These are phyloP conservation scores for Candida coquimbonensis DNA, from an alignment of 805 yeast genomes.

Conservation along the genomic window DNA sequence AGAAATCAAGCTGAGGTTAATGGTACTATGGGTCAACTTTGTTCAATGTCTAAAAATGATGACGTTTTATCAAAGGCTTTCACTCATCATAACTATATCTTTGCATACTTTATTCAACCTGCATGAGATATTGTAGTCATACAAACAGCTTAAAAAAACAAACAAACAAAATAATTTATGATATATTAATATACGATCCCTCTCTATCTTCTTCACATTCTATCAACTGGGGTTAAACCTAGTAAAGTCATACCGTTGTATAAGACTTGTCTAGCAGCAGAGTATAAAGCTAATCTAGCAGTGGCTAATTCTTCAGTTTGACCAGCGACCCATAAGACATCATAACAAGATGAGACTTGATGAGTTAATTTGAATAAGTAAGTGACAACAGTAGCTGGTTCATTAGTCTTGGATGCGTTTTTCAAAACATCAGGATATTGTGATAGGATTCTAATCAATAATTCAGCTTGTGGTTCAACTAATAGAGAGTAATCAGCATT, in stretches of 20 bases:
- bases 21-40: too few species aligned
- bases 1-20: too few species aligned
- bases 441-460: conserved; percentile 69
- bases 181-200: too few species aligned
- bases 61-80: too few species aligned
- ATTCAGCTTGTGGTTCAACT: conserved; percentile 63
- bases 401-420: conserved; percentile 76
- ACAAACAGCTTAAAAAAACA: too few species aligned
- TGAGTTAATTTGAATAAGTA: conserved; percentile 89
- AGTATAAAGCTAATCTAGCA: conserved; percentile 88
- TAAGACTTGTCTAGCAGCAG: conserved; percentile 83
- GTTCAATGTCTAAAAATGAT: too few species aligned
- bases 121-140: too few species aligned
- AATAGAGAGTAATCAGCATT: conserved; percentile 55
- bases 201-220: conserved; percentile 52
- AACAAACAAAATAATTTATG: too few species aligned
- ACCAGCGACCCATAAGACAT: conserved; percentile 93
- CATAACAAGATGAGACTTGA: conserved; percentile 93
- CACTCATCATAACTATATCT: too few species aligned
- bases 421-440: conserved; percentile 89
- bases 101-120: too few species aligned
- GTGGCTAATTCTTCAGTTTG: conserved; percentile 79
- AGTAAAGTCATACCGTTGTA: conserved; percentile 83
- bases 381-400: conserved; percentile 92
- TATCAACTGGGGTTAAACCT: conserved; percentile 96